Conservation (phyloP, 257 asterid species). For the Solanum sejunctum region DNA sequence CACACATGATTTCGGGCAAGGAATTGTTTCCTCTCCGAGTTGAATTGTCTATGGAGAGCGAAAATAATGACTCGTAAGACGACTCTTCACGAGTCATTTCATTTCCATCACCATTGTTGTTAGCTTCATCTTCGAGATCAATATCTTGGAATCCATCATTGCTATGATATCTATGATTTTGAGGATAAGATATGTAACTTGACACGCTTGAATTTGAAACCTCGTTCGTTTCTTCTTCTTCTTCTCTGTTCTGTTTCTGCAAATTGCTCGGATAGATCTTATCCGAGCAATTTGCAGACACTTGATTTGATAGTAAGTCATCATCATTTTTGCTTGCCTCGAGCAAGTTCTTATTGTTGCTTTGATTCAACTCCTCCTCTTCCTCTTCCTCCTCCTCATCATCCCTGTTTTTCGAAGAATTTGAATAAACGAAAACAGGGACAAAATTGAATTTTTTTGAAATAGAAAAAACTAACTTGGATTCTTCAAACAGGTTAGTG, state of each 20-base stretch:
- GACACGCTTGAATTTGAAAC: neutral
- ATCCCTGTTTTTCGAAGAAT: neutral
- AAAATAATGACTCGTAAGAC: constrained; percentile 39
- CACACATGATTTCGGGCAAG: constrained; percentile 7
- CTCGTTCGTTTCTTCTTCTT: neutral
- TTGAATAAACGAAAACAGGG: neutral
- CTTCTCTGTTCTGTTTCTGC: neutral
- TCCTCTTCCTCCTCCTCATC: neutral
- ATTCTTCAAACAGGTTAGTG: constrained; percentile 2
- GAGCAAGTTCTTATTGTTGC: constrained; percentile 1
- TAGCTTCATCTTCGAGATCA: neutral
- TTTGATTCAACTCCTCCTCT: constrained; percentile 1
- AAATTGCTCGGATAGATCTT: neutral
- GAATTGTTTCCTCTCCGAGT: constrained; percentile 14
- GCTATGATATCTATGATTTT: neutral
- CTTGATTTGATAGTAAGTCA: neutral
- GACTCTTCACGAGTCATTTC: constrained; percentile 7
- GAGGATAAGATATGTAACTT: neutral
- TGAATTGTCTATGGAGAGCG: constrained; percentile 44
- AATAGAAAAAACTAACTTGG: constrained; percentile 12
- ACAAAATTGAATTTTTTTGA: neutral
- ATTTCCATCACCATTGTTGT: neutral
- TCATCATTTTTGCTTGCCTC: neutral
- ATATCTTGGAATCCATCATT: neutral
- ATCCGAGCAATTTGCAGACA: neutral